Conservation (phyloP, 768 basidiomycete genomes). For the Pulveroboletus frians region DNA sequence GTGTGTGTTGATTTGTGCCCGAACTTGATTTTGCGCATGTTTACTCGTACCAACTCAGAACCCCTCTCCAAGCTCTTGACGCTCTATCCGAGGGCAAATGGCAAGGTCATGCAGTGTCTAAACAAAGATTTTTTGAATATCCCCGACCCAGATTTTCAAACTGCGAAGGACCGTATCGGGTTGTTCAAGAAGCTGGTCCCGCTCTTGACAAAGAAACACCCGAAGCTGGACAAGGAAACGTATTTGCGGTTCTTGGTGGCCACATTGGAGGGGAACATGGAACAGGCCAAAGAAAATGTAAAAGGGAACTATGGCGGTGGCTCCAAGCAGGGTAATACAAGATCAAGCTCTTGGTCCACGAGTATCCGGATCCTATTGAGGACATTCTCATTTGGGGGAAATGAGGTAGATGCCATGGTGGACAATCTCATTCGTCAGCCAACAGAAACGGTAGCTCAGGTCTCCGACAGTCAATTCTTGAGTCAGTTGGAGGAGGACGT, state of each 20-base stretch:
- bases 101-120: background rate
- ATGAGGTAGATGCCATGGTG: background rate
- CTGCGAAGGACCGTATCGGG: conserved; percentile 13
- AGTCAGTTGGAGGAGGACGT: background rate
- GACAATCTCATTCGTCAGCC: conserved; percentile 5
- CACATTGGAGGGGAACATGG: conserved; percentile 1
- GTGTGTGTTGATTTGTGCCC: background rate
- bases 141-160: conserved; percentile 3
- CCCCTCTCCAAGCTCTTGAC: conserved; percentile 1
- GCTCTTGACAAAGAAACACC: background rate
- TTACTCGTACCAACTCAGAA: conserved; percentile 3
- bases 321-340: no score
- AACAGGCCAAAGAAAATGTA: conserved; percentile 1
- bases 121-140: conserved; percentile 6
- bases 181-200: conserved; percentile 3
- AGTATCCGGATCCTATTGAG: background rate
- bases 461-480: conserved; percentile 17
- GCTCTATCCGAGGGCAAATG: conserved; percentile 13
- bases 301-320: background rate
- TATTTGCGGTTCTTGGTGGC: background rate
- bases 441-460: background rate
- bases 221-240: background rate
- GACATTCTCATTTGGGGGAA: background rate
- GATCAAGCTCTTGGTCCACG: background rate
- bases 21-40: background rate